These are phyloP conservation scores for Sporisorium iseilematis-ciliati DNA, from an alignment of 1,284 basidiomycete species.

Conservation along the genomic window DNA sequence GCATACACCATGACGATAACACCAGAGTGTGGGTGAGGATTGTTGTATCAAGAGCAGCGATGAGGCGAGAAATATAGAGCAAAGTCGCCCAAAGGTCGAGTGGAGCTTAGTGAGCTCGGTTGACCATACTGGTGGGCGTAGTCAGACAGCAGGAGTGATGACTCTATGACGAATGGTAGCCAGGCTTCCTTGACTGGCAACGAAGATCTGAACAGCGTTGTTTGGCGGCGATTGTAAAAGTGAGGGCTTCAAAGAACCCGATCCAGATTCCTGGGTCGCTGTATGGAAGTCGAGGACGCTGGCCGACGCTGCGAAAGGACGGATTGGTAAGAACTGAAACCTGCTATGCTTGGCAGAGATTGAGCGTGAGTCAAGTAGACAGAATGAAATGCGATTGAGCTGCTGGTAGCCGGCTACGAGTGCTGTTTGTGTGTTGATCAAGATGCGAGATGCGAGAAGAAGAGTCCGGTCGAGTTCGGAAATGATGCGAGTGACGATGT, in stretches of 20 bases:
- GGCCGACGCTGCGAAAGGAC: background rate
- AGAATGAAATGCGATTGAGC: background rate
- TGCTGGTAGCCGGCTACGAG: constrained; percentile 28
- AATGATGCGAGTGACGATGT: background rate
- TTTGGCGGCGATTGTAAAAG: background rate
- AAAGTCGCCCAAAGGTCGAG: constrained; percentile 7
- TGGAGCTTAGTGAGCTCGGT: background rate
- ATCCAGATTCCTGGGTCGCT: no score
- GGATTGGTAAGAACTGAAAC: background rate
- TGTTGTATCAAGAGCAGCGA: background rate
- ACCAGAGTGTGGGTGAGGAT: background rate
- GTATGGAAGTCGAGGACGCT: background rate
- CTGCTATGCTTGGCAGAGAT: background rate
- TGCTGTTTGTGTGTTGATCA: background rate
- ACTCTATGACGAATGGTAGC: background rate
- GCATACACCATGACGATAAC: constrained; percentile 34
- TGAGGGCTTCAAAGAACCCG: no score
- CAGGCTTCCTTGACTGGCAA: background rate
- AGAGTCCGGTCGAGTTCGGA: background rate
- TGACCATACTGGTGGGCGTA: constrained; percentile 13
- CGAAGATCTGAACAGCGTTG: background rate
- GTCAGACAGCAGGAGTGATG: background rate
- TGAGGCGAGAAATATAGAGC: background rate
- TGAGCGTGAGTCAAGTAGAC: background rate
- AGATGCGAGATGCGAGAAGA: background rate